Evolutionary conservation across 2,329 filamentous ascomycete genomes (phyloP).

Genomic region (Trichophaea hybrida): DNA sequence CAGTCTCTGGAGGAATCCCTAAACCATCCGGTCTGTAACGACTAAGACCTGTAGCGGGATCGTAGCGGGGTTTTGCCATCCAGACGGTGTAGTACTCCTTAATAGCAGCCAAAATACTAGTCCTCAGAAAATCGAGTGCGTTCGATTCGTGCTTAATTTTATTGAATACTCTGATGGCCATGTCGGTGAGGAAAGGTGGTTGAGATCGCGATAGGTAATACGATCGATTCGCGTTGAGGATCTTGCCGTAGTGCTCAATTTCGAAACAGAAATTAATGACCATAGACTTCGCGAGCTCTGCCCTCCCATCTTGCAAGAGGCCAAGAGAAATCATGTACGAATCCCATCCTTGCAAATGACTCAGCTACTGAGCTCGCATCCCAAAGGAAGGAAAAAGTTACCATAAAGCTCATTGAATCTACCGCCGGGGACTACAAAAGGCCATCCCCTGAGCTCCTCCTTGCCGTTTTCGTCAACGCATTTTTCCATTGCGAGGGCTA

Average conservation of each 20-base stretch:
- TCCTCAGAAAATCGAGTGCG: constrained; percentile 64
- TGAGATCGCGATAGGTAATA: constrained; percentile 94
- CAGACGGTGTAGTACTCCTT: constrained; percentile 92
- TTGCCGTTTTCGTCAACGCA: constrained; percentile 52
- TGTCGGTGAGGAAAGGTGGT: constrained; percentile 92
- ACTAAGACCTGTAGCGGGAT: constrained; percentile 63
- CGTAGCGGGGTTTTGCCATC: constrained; percentile 63
- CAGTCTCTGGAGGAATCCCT: constrained; percentile 83
- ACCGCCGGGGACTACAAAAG: constrained; percentile 94
- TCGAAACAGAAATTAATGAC: constrained; percentile 95
- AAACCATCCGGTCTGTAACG: constrained; percentile 70
- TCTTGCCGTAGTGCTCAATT: constrained; percentile 96
- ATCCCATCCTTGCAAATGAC: constrained; percentile 55
- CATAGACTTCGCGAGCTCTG: constrained; percentile 84
- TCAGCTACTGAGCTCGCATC: neutral
- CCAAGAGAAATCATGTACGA: constrained; percentile 97
- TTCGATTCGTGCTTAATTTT: constrained; percentile 77
- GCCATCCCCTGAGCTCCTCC: constrained; percentile 60
- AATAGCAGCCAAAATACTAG: constrained; percentile 75
- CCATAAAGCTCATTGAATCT: constrained; percentile 95
- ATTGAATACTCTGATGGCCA: constrained; percentile 87
- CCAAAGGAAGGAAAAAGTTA: constrained; percentile 1
- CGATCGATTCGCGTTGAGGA: constrained; percentile 87
- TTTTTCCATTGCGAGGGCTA: constrained; percentile 81
- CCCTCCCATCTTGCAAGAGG: constrained; percentile 61